These are phyloP conservation scores for Aureobasidium lini DNA, from an alignment of 2,329 filamentous ascomycete species.

Conservation along the genomic window DNA sequence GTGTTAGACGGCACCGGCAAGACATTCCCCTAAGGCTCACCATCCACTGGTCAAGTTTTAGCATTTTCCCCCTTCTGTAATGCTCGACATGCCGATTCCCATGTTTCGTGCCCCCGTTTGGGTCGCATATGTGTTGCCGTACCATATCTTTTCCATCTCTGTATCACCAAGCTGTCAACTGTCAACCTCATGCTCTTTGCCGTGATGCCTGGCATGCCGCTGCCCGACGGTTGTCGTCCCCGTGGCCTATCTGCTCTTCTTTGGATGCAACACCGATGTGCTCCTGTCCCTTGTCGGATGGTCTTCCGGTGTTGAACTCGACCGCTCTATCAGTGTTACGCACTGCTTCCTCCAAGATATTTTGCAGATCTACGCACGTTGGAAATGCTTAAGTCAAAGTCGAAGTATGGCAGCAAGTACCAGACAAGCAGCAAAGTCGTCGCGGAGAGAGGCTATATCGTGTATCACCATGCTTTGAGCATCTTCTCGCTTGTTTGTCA, in stretches of 20 bases:
- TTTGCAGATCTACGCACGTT: background rate
- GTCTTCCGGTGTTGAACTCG: background rate
- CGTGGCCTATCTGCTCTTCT: background rate
- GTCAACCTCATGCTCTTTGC: background rate
- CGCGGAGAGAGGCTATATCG: background rate
- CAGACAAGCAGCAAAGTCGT: background rate
- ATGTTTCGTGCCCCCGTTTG: background rate
- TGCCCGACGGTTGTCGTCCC: background rate
- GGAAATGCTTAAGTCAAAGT: background rate
- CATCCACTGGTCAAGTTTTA: too few relatives aligned
- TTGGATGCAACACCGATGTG: background rate
- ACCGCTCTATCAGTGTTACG: background rate
- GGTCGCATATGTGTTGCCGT: background rate
- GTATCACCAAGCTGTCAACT: background rate
- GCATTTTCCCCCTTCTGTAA: background rate
- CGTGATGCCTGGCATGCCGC: background rate
- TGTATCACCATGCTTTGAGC: background rate
- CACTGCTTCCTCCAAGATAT: background rate
- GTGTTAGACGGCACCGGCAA: too few relatives aligned
- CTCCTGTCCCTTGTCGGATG: background rate
- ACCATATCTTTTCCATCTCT: background rate
- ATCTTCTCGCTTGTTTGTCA: slow-evolving; percentile 2
- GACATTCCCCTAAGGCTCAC: too few relatives aligned
- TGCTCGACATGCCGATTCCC: background rate
- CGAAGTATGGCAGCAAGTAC: background rate